Evolutionary conservation across 768 basidiomycete genomes (phyloP), one percentile per base, ranked within the genome.

Genomic region (Mycena kentingensis): DNA sequence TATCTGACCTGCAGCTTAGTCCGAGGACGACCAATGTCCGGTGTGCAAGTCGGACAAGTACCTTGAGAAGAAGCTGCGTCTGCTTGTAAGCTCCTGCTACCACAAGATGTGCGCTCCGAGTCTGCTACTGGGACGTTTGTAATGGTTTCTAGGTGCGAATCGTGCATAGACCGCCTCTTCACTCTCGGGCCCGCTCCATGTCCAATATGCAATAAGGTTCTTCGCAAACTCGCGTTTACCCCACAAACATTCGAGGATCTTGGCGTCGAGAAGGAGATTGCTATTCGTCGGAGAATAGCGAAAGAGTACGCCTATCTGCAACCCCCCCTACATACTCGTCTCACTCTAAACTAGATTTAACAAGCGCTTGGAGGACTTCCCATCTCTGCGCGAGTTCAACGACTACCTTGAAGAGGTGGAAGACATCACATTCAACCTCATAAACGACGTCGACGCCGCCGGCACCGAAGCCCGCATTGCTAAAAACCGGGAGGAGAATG

Each of bases 21-120:
- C 39, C 57, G 58, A 47, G 82, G 88, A 92, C 55, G 97, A 99
- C 68, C 86, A 90, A 66, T 99, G 97, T 73, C 96, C 96, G 0
- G 89, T 98, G 2, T 98, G 97, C 78, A 93, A 93, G 70, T 94
- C 92, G 34, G 97, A 99, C 68, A 77, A 96, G 48, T 98, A 97
- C 67, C 77, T 97, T 52, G 97, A 98, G 63, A 93, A 94, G 19
- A 96, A 95, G 65, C 76, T 99, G 28, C 84, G 96, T 36, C 77
- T 99, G 32, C 81, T 98, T 43, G 94, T 99, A 61, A 93, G 91
- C 69, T 87, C 92, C 15, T 99, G 97, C 68, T 99, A 97, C 70
- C 97, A 99, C 73, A 97, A 97, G 80, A 96, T 98, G 97, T 94
- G 59, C 55, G 76, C 69, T 28, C 39, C 51, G 45, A 36, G 18